Percentiles rank a stretch among this genome's conserved stretches.
phyloP scores from a whole-genome alignment of 1,284 basidiomycete genomes.

The Cutaneotrichosporon cavernicola region DNA sequence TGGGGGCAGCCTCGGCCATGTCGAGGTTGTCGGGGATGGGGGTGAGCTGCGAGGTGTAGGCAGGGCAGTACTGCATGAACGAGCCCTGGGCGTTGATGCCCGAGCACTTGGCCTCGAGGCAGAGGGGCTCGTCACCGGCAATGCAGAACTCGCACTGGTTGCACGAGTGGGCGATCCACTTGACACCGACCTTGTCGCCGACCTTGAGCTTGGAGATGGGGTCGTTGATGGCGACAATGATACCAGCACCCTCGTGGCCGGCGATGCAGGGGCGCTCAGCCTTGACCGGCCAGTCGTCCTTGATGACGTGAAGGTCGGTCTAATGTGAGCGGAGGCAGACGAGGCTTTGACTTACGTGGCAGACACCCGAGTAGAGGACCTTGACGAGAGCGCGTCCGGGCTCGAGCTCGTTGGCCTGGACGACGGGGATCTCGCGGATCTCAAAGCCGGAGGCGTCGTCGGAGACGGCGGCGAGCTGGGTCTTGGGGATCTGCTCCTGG shows the following conservation, averaged over 20 bases:
- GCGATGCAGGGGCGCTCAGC: constrained; percentile 73
- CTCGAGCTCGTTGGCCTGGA: constrained; percentile 30
- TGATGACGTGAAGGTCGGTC: constrained; percentile 71
- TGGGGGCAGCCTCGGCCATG: constrained; percentile 71
- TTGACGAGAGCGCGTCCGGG: constrained; percentile 36
- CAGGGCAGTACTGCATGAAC: constrained; percentile 38
- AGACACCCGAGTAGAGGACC: constrained; percentile 60
- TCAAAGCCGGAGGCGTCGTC: constrained; percentile 26
- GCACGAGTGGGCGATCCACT: constrained; percentile 71
- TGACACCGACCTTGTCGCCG: constrained; percentile 67
- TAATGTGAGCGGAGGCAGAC: constrained; percentile 55
- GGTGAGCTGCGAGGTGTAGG: constrained; percentile 68
- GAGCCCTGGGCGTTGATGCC: constrained; percentile 61
- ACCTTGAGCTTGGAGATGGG: constrained; percentile 58
- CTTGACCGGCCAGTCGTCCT: constrained; percentile 68
- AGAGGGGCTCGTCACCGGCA: constrained; percentile 64
- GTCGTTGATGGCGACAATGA: constrained; percentile 73
- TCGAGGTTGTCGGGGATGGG: constrained; percentile 68
- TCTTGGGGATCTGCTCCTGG: constrained; percentile 28
- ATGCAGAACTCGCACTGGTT: constrained; percentile 73
- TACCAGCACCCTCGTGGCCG: constrained; percentile 58
- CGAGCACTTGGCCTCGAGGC: constrained; percentile 62
- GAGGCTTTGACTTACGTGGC: constrained; percentile 29
- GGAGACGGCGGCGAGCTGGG: constrained; percentile 30
- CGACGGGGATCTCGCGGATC: constrained; percentile 28